Base-by-base conservation (phyloP, 2,329 filamentous ascomycete genomes). In the Periglandula ipomoeae region DNA sequence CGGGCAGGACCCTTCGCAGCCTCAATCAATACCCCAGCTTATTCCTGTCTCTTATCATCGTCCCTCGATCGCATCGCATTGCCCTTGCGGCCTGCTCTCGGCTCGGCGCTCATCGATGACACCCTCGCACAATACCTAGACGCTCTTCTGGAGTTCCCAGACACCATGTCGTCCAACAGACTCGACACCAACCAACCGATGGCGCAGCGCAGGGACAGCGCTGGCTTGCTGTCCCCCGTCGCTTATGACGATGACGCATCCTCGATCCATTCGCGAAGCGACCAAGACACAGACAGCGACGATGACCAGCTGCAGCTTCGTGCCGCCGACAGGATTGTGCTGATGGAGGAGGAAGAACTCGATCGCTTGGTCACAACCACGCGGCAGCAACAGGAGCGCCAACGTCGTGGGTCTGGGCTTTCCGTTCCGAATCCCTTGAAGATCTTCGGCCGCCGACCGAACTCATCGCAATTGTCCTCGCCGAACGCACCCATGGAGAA, bases 261-360 rank as follows among this genome's bases (percentile, higher is more conserved):
- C 11, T 86, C 83, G 6, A 67, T 87, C 38, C 77, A 82, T 58
- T 81, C 75, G 58, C 77, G 78, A 53, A 82, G 77, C 68, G 84
- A 86, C 59, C 84, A 87, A 62, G 84, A 88, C 60, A 84, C 81
- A 50, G 85, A 89, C 61, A 86, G 81, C 66, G 84, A 88, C 56
- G 85, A 89, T 63, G 84, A 89, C 62, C 73, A 86, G 58, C 72
- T 87, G 47, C 69, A 85, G 53, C 71, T 75, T 50, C 77, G 76
- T 8, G 78, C 79, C 32, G 81, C 85, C 64, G 85, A 89, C 61
- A 73, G 81, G 39, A 74, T 80, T 38, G 81, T 91, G 0, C 67
- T 91, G 56, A 75, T 87, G 57, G 85, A 89, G 55, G 85, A 90
- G 63, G 87, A 90, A 52, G 83, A 87, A 64, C 70, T 78, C 41